A percentile compares a stretch with the other conserved stretches of the same genome.
phyloP scores from a whole-genome alignment of 208 protist genomes.

The Acanthamoeba triangularis region DNA sequence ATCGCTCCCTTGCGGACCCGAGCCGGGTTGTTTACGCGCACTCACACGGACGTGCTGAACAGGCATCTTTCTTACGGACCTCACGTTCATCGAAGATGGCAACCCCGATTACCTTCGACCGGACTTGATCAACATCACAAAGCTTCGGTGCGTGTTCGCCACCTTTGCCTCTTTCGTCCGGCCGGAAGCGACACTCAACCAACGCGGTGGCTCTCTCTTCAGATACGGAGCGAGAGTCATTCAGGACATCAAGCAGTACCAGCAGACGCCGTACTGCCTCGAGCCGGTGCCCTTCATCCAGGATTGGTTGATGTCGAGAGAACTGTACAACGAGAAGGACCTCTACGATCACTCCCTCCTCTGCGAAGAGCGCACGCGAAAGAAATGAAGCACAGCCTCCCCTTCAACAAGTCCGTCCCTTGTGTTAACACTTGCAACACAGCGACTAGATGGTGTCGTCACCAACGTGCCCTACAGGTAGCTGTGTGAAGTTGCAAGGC shows the following conservation, averaged over 20 bases:
- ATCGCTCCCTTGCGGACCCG: too few relatives aligned
- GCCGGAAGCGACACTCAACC: background rate
- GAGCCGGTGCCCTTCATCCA: constrained; percentile 28
- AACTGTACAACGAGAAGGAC: constrained; percentile 70
- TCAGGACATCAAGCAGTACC: constrained; percentile 76
- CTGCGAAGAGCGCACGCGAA: constrained; percentile 28
- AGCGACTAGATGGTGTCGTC: too few relatives aligned
- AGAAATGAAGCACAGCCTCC: background rate
- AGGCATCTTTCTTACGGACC: constrained; percentile 87
- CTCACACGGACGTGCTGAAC: background rate
- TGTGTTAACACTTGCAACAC: too few relatives aligned
- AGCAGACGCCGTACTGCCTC: constrained; percentile 75
- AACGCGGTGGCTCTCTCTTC: background rate
- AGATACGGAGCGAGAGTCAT: constrained; percentile 71
- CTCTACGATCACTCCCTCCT: constrained; percentile 77
- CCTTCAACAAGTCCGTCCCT: too few relatives aligned
- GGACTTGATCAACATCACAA: constrained; percentile 82
- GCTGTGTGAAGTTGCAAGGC: too few relatives aligned
- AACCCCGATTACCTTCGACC: constrained; percentile 75
- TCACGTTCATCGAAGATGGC: constrained; percentile 86
- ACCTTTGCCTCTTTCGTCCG: too few relatives aligned
- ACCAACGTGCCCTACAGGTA: too few relatives aligned
- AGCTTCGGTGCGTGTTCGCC: too few relatives aligned
- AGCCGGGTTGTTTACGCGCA: too few relatives aligned
- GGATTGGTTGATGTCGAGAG: constrained; percentile 31